Evolutionary conservation across 2,329 filamentous ascomycete genomes (phyloP).

Genomic region (Dothideomycetidae sp.): DNA sequence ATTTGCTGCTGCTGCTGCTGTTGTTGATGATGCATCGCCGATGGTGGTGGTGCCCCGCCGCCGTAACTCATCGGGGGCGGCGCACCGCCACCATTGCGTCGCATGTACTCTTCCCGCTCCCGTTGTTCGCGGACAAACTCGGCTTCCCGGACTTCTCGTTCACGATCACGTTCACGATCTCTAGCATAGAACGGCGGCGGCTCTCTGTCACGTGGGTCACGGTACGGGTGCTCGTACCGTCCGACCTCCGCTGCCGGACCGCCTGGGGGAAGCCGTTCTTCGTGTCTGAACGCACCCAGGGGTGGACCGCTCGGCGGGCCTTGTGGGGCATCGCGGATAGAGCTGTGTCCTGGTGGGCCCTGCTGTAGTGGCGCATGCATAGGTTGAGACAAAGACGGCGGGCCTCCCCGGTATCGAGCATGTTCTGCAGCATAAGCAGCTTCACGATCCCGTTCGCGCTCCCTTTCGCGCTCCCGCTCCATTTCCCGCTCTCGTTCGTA

Average conservation of each 20-base stretch:
- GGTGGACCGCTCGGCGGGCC: constrained; percentile 1
- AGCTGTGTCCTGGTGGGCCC: not conserved
- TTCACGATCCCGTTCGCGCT: constrained; percentile 7
- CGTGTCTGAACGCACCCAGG: not conserved
- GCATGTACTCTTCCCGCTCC: not conserved
- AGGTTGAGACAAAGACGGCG: not conserved
- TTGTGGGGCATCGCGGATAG: not conserved
- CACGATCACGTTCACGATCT: constrained; percentile 1
- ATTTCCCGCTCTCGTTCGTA: constrained; percentile 10
- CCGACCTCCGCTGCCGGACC: not conserved
- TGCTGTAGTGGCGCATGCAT: constrained; percentile 2
- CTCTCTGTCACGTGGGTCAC: not conserved
- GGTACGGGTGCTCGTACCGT: not conserved
- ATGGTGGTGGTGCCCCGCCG: not conserved
- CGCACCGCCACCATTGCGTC: not conserved
- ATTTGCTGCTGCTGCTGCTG: constrained; percentile 3
- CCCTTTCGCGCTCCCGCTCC: constrained; percentile 3
- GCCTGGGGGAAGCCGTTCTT: not conserved
- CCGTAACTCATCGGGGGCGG: not conserved
- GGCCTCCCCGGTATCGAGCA: not conserved
- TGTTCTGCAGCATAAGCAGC: constrained; percentile 1
- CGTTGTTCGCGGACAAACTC: not conserved
- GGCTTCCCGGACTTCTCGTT: constrained; percentile 1
- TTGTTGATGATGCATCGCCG: constrained; percentile 1
- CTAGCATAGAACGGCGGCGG: not conserved